Percentiles rank a stretch among this genome's conserved stretches.
Conservation (phyloP, 257 asterid species). For the Jacaranda copaia region DNA sequence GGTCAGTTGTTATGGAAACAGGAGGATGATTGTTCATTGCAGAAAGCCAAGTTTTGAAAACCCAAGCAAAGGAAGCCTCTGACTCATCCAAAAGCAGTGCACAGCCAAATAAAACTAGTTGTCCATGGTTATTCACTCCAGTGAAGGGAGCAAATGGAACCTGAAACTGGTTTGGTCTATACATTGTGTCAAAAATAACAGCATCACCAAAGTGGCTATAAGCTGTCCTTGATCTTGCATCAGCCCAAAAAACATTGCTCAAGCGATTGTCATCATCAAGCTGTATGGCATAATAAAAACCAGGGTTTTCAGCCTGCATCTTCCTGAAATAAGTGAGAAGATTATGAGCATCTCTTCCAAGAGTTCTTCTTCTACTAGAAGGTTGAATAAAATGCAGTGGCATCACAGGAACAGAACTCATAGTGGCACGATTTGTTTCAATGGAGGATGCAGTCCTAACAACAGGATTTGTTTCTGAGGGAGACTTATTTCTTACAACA, state of each 20-base stretch:
- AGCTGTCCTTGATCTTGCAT: constrained; percentile 78
- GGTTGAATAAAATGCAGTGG: constrained; percentile 61
- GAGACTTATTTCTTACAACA: constrained; percentile 37
- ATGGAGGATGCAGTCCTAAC: constrained; percentile 45
- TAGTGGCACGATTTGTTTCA: constrained; percentile 52
- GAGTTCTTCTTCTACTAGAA: constrained; percentile 62
- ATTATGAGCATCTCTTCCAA: constrained; percentile 80
- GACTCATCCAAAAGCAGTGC: constrained; percentile 84
- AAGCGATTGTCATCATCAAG: constrained; percentile 77
- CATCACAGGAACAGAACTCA: constrained; percentile 51
- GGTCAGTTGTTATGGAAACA: constrained; percentile 79
- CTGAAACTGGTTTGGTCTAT: constrained; percentile 78
- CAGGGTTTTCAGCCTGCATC: constrained; percentile 84
- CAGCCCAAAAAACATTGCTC: constrained; percentile 86
- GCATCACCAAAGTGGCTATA: constrained; percentile 81
- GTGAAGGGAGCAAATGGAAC: constrained; percentile 90
- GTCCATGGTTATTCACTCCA: constrained; percentile 84
- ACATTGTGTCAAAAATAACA: constrained; percentile 77
- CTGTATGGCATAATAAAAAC: constrained; percentile 81
- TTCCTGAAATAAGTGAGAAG: constrained; percentile 76
- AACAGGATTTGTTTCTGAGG: constrained; percentile 42
- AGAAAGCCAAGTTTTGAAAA: constrained; percentile 74
- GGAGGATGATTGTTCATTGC: constrained; percentile 76
- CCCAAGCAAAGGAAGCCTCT: constrained; percentile 79
- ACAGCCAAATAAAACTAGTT: constrained; percentile 78